Evolutionary conservation across 2,329 filamentous ascomycete species (phyloP).

Genomic region (Alternaria ventricosa): DNA sequence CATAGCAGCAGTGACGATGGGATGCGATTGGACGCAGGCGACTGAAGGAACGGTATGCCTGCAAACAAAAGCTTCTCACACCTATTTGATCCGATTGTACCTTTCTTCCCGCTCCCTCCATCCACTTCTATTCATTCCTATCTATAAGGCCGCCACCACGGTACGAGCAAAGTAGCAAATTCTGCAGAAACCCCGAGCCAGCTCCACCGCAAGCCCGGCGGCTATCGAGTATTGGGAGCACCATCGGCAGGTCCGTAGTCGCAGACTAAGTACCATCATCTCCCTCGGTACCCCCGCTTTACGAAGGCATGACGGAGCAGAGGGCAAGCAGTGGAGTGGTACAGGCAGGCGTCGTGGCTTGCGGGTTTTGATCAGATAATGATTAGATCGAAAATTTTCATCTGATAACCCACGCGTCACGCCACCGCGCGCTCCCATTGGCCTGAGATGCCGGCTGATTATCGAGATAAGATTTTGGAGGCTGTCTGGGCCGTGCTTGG

Average conservation of each 20-base stretch:
- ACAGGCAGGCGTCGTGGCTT: not conserved
- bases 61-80: not conserved
- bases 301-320: slow-evolving; percentile 3
- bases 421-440: slow-evolving; percentile 15
- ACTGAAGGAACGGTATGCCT: not conserved
- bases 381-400: slow-evolving; percentile 38
- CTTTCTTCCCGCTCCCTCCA: not conserved
- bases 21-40: not conserved
- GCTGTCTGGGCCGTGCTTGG: slow-evolving; percentile 27
- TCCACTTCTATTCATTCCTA: not conserved
- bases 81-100: not conserved
- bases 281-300: not conserved
- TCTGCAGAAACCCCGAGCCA: not conserved
- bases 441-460: slow-evolving; percentile 23
- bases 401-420: slow-evolving; percentile 28
- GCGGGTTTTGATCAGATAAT: slow-evolving; percentile 34
- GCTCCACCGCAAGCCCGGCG: not conserved
- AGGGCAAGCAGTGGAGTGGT: not conserved
- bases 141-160: slow-evolving; percentile 2
- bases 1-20: not conserved
- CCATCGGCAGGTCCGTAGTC: slow-evolving; percentile 1
- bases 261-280: not conserved
- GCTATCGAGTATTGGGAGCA: not conserved
- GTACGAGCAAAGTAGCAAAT: not conserved
- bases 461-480: slow-evolving; percentile 34